Evolutionary conservation across 495 filamentous ascomycete genomes (phyloP).

Genomic region (Penicillium odoratum): DNA sequence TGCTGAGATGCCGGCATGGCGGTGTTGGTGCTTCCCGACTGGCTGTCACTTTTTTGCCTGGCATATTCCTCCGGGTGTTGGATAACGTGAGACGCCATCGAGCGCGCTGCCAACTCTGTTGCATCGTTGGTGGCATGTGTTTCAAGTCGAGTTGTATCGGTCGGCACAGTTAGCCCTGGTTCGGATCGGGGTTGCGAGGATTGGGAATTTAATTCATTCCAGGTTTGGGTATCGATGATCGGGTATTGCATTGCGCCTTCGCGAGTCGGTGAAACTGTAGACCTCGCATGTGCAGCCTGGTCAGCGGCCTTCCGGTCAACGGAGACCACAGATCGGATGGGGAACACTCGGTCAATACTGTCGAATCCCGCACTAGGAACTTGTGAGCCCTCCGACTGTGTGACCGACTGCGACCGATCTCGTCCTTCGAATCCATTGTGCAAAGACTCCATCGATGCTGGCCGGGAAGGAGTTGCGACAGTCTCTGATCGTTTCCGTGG

Average conservation of each 20-base stretch:
- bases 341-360: constrained; percentile 70
- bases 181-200: constrained; percentile 1
- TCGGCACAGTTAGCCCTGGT: constrained; percentile 15
- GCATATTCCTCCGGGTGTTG: constrained; percentile 27
- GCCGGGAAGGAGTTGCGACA: constrained; percentile 2
- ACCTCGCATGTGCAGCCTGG: constrained; percentile 9
- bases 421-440: constrained; percentile 7
- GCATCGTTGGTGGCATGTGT: constrained; percentile 17
- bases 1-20: constrained; percentile 4
- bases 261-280: constrained; percentile 21
- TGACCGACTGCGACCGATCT: constrained; percentile 24
- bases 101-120: constrained; percentile 23
- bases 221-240: constrained; percentile 35
- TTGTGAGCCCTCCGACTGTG: constrained; percentile 10
- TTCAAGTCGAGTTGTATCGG: constrained; percentile 12
- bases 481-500: constrained; percentile 23
- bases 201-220: constrained; percentile 27
- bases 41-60: constrained; percentile 12
- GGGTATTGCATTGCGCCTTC: constrained; percentile 33
- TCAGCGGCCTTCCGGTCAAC: constrained; percentile 54
- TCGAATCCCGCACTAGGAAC: constrained; percentile 21
- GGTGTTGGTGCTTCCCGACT: constrained; percentile 7
- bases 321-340: constrained; percentile 78
- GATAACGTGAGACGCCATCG: constrained; percentile 19
- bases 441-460: constrained; percentile 3